phyloP scores from a whole-genome alignment of 345 rosid species.

The Syzygium jambos region DNA sequence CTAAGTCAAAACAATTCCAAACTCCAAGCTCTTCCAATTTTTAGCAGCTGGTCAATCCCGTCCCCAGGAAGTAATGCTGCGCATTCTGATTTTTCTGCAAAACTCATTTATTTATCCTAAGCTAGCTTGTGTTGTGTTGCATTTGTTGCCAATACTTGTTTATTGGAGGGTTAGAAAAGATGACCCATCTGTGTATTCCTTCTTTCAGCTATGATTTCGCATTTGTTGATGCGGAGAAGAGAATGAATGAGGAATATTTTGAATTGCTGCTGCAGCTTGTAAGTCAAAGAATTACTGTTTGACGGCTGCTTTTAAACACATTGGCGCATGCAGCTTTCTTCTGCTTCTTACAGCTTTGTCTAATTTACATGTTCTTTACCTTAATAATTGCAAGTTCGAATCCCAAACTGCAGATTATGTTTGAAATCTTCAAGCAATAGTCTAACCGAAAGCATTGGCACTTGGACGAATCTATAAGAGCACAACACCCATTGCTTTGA shows the following conservation, averaged over 20 bases:
- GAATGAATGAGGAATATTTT: constrained; percentile 81
- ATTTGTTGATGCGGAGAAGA: constrained; percentile 93
- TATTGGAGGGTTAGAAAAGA: neutral
- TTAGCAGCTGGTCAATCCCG: neutral
- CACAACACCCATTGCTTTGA: neutral
- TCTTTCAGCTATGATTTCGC: constrained; percentile 86
- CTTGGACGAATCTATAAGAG: neutral
- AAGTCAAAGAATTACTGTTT: constrained; percentile 11
- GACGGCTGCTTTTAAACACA: neutral
- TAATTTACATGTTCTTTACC: neutral
- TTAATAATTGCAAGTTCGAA: neutral
- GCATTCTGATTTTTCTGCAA: neutral
- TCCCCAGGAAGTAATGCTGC: neutral
- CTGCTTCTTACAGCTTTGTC: neutral
- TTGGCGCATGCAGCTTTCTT: neutral
- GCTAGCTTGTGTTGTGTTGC: neutral
- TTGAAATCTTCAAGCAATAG: neutral
- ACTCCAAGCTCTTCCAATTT: neutral
- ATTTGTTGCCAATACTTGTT: neutral
- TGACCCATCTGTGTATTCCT: neutral
- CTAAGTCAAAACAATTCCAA: neutral
- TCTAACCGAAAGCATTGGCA: neutral
- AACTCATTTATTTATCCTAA: neutral
- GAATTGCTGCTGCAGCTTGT: constrained; percentile 82
- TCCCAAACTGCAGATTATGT: neutral